Evolutionary conservation across 2,329 filamentous ascomycete species (phyloP).

Genomic region (Fusarium chaquense): DNA sequence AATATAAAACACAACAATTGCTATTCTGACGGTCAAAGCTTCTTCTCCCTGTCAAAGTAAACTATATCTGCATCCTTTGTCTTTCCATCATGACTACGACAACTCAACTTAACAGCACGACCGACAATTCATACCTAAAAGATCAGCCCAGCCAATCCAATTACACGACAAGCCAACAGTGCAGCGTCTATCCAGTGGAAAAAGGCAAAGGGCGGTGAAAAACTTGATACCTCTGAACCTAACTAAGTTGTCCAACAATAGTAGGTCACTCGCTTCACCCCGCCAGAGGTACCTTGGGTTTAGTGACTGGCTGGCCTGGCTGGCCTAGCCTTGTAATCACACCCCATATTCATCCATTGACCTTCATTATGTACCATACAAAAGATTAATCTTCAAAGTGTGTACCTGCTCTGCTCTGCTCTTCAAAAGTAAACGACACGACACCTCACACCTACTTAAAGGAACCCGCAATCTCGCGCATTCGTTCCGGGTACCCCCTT

Average conservation of each 20-base stretch:
- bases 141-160: slow-evolving; percentile 31
- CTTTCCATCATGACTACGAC: slow-evolving; percentile 32
- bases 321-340: neutral
- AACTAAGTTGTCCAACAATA: slow-evolving; percentile 42
- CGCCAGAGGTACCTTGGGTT: slow-evolving; percentile 7
- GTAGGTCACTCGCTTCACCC: slow-evolving; percentile 34
- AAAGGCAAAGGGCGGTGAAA: slow-evolving; percentile 47
- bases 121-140: slow-evolving; percentile 12
- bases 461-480: slow-evolving; percentile 44
- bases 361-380: neutral
- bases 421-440: slow-evolving; percentile 3
- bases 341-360: slow-evolving; percentile 19
- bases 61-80: too few relatives aligned
- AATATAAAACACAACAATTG: neutral
- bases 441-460: slow-evolving; percentile 6
- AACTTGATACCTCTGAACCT: slow-evolving; percentile 38
- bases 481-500: slow-evolving; percentile 38
- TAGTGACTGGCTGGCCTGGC: neutral
- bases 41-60: neutral
- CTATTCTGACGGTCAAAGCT: slow-evolving; percentile 28
- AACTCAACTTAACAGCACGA: slow-evolving; percentile 1
- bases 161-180: slow-evolving; percentile 30
- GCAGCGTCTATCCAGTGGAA: slow-evolving; percentile 34
- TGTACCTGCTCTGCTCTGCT: neutral
- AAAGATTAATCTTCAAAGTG: slow-evolving; percentile 26